A percentile compares a stretch with the other conserved stretches of the same genome.
Evolutionary conservation across 805 yeast species (phyloP).

Genomic region (Yamadazyma insecticola): DNA sequence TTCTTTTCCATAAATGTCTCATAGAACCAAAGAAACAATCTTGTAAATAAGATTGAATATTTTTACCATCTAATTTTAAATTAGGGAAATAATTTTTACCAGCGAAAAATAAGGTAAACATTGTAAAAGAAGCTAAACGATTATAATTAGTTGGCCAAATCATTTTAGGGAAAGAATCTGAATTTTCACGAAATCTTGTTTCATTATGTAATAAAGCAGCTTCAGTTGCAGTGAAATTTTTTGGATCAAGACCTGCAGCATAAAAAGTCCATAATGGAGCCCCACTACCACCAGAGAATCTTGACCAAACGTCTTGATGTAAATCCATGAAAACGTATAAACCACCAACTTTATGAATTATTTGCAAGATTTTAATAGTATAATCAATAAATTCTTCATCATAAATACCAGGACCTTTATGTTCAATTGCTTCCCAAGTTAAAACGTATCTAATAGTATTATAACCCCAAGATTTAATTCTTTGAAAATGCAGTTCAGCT

Average conservation of each 20-base stretch:
- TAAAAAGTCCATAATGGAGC: conserved; percentile 92
- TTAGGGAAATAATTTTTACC: conserved; percentile 77
- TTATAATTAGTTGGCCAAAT: conserved; percentile 88
- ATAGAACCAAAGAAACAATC: conserved; percentile 54
- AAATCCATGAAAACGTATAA: conserved; percentile 79
- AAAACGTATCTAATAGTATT: conserved; percentile 71
- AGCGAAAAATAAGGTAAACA: conserved; percentile 83
- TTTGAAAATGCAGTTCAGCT: conserved; percentile 60
- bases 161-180: conserved; percentile 71
- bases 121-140: conserved; percentile 67
- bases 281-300: conserved; percentile 86
- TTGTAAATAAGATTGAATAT: conserved; percentile 78
- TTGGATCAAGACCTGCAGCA: conserved; percentile 84
- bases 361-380: conserved; percentile 56
- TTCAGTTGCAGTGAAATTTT: conserved; percentile 62
- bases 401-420: conserved; percentile 76
- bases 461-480: conserved; percentile 78
- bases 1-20: conserved; percentile 27
- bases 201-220: conserved; percentile 77
- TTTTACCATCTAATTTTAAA: conserved; percentile 61
- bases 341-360: conserved; percentile 61
- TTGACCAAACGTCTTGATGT: conserved; percentile 93
- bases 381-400: conserved; percentile 74
- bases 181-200: conserved; percentile 26
- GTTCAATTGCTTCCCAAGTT: conserved; percentile 94